phyloP scores from a whole-genome alignment of 2,329 filamentous ascomycete genomes.

The Ceratocystis cacaofunesta region DNA sequence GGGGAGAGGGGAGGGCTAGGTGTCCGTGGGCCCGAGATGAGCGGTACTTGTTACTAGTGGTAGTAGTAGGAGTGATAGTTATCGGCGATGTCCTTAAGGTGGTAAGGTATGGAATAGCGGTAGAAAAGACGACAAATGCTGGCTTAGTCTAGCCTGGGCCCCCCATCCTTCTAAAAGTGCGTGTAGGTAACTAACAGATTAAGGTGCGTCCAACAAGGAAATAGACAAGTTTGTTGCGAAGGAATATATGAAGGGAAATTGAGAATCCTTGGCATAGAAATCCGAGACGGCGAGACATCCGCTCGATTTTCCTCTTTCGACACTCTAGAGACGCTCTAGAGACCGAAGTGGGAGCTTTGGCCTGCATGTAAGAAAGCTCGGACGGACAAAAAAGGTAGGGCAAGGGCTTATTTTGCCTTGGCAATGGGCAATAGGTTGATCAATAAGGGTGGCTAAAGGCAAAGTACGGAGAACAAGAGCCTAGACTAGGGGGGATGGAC shows the following conservation, averaged over 20 bases:
- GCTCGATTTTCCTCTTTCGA: not conserved
- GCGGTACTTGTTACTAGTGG: not conserved
- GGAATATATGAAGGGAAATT: constrained; percentile 4
- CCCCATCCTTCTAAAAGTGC: not conserved
- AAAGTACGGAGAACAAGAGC: not conserved
- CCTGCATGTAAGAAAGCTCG: not conserved
- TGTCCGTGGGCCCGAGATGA: no score
- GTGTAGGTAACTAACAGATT: not conserved
- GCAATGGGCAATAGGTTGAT: not conserved
- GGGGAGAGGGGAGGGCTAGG: no score
- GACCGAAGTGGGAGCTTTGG: not conserved
- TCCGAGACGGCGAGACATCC: not conserved
- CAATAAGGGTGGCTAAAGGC: not conserved
- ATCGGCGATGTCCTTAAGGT: not conserved
- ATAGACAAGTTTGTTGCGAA: not conserved
- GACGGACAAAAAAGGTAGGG: not conserved
- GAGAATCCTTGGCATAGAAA: not conserved
- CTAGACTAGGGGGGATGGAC: not conserved
- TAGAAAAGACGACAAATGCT: not conserved
- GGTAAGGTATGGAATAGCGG: not conserved
- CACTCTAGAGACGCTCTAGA: not conserved
- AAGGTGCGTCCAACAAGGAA: not conserved
- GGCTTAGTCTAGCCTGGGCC: not conserved
- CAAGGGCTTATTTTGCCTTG: not conserved
- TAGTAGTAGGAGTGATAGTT: not conserved